phyloP scores from a whole-genome alignment of 2,329 filamentous ascomycete genomes.

The Elsinoe necatrix region DNA sequence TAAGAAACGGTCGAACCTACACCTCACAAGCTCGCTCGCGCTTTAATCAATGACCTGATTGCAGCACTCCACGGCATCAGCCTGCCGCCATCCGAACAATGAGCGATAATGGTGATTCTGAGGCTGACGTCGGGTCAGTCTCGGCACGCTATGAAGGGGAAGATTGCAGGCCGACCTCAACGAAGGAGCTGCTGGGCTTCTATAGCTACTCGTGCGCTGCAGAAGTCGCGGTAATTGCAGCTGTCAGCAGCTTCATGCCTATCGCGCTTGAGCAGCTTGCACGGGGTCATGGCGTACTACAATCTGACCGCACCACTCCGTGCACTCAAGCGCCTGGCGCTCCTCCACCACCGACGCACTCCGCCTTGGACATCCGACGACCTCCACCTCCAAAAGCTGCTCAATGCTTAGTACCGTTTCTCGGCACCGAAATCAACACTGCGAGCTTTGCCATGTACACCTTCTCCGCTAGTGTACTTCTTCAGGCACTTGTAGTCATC shows the following conservation, averaged over 20 bases:
- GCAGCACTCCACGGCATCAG: neutral
- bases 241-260: slow-evolving; percentile 69
- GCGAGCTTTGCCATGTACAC: slow-evolving; percentile 98
- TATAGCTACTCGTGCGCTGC: slow-evolving; percentile 95
- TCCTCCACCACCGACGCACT: slow-evolving; percentile 28
- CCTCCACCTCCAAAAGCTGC: slow-evolving; percentile 33
- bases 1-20: neutral
- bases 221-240: slow-evolving; percentile 77
- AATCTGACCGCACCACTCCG: slow-evolving; percentile 65
- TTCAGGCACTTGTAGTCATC: slow-evolving; percentile 85
- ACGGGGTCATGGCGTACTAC: slow-evolving; percentile 79
- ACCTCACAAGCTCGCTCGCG: neutral
- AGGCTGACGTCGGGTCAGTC: slow-evolving; percentile 3
- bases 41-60: neutral
- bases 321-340: slow-evolving; percentile 46
- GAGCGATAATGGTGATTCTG: slow-evolving; percentile 9
- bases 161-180: slow-evolving; percentile 79
- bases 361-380: slow-evolving; percentile 14
- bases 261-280: slow-evolving; percentile 91
- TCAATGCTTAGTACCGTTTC: slow-evolving; percentile 74
- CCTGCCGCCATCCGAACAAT: neutral
- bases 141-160: slow-evolving; percentile 63
- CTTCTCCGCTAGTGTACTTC: slow-evolving; percentile 81
- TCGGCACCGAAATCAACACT: slow-evolving; percentile 85
- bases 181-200: slow-evolving; percentile 84